These are phyloP conservation scores for Spatholobus suberectus DNA, from an alignment of 306 rosid species.

Conservation along the genomic window DNA sequence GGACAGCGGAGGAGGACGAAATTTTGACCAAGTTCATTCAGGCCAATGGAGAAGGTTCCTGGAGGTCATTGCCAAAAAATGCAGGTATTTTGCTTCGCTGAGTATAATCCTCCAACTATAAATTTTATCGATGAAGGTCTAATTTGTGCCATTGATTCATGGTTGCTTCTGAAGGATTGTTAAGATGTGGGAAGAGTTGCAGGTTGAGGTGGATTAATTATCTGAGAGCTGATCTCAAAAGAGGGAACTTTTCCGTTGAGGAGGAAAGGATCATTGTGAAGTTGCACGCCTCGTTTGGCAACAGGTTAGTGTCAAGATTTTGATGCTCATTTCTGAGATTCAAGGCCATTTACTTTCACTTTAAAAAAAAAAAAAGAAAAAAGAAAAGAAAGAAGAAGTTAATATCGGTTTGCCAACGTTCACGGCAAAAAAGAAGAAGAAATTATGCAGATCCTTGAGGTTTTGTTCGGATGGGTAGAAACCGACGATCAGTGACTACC, in stretches of 20 bases:
- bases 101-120: no score
- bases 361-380: no score
- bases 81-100: no score
- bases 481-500: no score
- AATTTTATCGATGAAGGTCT: neutral
- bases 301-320: constrained; percentile 53
- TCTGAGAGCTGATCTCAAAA: constrained; percentile 68
- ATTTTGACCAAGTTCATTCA: constrained; percentile 61
- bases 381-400: no score
- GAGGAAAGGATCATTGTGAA: constrained; percentile 66
- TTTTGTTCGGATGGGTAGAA: no score
- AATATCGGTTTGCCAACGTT: no score
- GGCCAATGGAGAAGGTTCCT: constrained; percentile 85
- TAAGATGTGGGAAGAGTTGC: constrained; percentile 90
- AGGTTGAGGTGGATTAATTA: constrained; percentile 88
- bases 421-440: no score
- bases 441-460: no score
- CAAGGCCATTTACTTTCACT: neutral
- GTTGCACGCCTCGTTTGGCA: constrained; percentile 74
- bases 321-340: neutral
- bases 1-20: constrained; percentile 85
- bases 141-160: neutral
- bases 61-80: constrained; percentile 87
- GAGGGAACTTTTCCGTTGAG: constrained; percentile 72
- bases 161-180: constrained; percentile 55